A percentile compares a stretch with the other conserved stretches of the same genome.
These are phyloP conservation scores for Cyberlindnera mycetangii DNA, from an alignment of 805 yeast species.

Conservation along the genomic window DNA sequence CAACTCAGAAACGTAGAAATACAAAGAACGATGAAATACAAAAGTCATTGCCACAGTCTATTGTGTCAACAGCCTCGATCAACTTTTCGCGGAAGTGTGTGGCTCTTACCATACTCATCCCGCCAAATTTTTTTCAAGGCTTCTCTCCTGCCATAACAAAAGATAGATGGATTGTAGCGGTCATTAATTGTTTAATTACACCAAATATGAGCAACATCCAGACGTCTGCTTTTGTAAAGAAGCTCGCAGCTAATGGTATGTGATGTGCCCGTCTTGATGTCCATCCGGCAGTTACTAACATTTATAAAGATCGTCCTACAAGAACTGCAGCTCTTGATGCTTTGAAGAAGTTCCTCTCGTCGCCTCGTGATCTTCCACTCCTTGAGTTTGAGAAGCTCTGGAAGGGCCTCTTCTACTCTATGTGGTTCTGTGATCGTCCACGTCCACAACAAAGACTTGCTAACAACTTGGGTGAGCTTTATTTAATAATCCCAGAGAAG, in stretches of 20 bases:
- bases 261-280: not conserved
- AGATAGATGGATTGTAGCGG: no score
- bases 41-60: not conserved
- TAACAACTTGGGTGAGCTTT: constrained; percentile 59
- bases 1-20: not conserved
- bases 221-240: constrained; percentile 61
- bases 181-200: no score
- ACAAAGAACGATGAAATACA: not conserved
- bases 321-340: constrained; percentile 73
- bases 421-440: constrained; percentile 97
- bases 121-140: constrained; percentile 1
- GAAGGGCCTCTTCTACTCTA: constrained; percentile 92
- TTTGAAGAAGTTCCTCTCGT: constrained; percentile 53
- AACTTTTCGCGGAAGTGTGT: not conserved
- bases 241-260: constrained; percentile 73
- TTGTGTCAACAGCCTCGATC: not conserved
- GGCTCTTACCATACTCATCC: constrained; percentile 2
- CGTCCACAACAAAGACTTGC: constrained; percentile 88
- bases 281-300: not conserved
- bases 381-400: constrained; percentile 71
- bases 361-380: constrained; percentile 36
- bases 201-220: constrained; percentile 30
- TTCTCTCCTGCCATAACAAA: not conserved
- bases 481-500: constrained; percentile 39
- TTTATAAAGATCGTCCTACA: constrained; percentile 48